Conservation (phyloP, 2,329 filamentous ascomycete species). For the Pseudocercospora eumusae region DNA sequence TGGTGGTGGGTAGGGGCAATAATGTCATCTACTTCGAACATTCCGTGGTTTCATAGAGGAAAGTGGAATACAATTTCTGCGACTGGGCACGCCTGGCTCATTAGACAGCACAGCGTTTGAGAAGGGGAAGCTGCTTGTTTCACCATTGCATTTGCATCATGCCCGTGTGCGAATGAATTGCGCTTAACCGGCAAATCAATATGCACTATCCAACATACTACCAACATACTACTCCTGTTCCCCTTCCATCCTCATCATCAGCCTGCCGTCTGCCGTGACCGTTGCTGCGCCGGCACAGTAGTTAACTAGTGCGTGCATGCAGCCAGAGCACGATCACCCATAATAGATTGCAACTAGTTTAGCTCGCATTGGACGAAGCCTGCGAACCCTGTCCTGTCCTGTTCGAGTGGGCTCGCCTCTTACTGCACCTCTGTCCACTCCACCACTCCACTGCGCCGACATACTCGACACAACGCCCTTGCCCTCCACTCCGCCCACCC, state of each 20-base stretch:
- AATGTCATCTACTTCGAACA: conserved; percentile 2
- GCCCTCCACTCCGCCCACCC: conserved; percentile 4
- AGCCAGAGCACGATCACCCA: background rate
- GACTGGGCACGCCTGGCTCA: background rate
- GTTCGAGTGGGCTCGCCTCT: background rate
- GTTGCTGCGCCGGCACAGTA: background rate
- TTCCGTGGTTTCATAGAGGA: background rate
- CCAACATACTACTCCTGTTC: no score
- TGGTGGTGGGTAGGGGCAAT: background rate
- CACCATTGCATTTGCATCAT: no score
- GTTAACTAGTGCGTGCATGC: background rate
- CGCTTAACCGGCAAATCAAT: background rate
- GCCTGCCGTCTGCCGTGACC: background rate
- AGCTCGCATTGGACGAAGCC: background rate
- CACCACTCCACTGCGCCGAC: background rate
- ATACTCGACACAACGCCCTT: background rate
- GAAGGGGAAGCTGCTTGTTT: background rate
- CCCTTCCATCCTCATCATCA: background rate
- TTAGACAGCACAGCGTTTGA: background rate
- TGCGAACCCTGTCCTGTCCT: background rate
- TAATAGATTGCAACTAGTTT: background rate
- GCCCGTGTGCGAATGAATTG: background rate
- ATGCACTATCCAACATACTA: no score
- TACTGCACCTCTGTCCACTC: background rate
- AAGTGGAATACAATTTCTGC: conserved; percentile 3